These are phyloP conservation scores for Mercurialis annua DNA, from an alignment of 345 rosid genomes.

Conservation along the genomic window DNA sequence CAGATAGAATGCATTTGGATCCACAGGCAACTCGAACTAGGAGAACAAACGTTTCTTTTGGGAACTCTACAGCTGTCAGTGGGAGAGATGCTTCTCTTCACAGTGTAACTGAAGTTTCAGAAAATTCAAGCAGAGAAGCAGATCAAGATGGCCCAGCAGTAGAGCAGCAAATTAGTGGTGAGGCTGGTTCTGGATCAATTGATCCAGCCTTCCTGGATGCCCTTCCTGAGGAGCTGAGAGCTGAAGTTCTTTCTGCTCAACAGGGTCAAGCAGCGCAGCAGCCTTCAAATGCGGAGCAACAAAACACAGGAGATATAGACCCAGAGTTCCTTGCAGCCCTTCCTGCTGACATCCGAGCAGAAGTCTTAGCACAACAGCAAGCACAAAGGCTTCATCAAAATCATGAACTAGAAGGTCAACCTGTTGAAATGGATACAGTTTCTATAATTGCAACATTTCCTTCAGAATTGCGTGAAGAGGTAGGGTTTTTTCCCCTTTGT, in stretches of 20 bases:
- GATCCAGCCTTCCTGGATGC: constrained; percentile 99
- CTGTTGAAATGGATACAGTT: constrained; percentile 99
- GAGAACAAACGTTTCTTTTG: constrained; percentile 57
- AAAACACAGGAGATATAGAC: constrained; percentile 80
- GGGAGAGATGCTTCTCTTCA: constrained; percentile 80
- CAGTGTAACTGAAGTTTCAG: constrained; percentile 91
- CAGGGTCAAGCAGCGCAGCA: constrained; percentile 78
- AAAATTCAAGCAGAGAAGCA: constrained; percentile 78
- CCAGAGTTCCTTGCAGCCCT: constrained; percentile 99
- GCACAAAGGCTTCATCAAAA: constrained; percentile 89
- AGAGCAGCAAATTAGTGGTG: constrained; percentile 63
- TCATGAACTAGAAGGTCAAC: constrained; percentile 98
- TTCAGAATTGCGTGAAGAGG: constrained; percentile 96
- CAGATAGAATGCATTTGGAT: constrained; percentile 52
- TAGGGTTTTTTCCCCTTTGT: constrained; percentile 26
- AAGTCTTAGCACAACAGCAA: constrained; percentile 92
- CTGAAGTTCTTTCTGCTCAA: constrained; percentile 93
- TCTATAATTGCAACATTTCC: constrained; percentile 98
- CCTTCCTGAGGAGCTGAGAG: constrained; percentile 93
- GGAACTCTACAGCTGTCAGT: constrained; percentile 43
- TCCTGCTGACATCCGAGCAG: constrained; percentile 93
- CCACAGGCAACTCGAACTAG: constrained; percentile 63
- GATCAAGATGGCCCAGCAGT: constrained; percentile 67
- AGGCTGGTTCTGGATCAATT: constrained; percentile 67
- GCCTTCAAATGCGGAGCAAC: constrained; percentile 65